Evolutionary conservation across 2,329 filamentous ascomycete genomes (phyloP).

Genomic region (Rutstroemia sp.): DNA sequence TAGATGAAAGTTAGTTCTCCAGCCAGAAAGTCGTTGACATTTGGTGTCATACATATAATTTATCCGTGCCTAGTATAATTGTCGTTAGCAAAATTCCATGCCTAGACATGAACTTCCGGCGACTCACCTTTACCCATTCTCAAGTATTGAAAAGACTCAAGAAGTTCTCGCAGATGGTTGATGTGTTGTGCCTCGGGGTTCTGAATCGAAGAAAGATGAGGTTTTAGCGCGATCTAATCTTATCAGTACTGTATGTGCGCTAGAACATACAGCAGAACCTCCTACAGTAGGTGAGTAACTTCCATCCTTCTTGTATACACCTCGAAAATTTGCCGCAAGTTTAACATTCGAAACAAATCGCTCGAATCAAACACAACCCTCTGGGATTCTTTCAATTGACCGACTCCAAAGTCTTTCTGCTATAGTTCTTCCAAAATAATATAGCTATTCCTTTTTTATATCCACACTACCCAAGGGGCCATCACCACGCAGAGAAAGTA

Average conservation of each 20-base stretch:
- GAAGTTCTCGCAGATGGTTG: background rate
- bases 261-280: too few species aligned
- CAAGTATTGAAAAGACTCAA: background rate
- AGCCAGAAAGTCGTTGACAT: background rate
- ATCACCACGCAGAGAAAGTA: too few species aligned
- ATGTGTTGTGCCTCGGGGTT: background rate
- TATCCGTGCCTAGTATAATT: slow-evolving; percentile 39
- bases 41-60: slow-evolving; percentile 33
- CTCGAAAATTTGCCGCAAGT: too few species aligned
- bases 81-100: background rate
- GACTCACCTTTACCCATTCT: slow-evolving; percentile 27
- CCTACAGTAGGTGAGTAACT: too few species aligned
- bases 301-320: too few species aligned
- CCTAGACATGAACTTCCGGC: background rate
- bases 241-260: background rate
- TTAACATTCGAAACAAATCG: too few species aligned
- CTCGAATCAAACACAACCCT: too few species aligned
- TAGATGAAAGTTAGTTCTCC: slow-evolving; percentile 28
- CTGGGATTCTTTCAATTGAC: too few species aligned
- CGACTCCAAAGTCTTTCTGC: too few species aligned
- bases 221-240: background rate
- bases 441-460: too few species aligned
- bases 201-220: background rate
- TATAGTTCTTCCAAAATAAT: too few species aligned
- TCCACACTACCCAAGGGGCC: too few species aligned